Percentiles rank a stretch among this genome's conserved stretches.
Evolutionary conservation across 768 basidiomycete species (phyloP).

Genomic region (Boletus pseudo-olivaceus): DNA sequence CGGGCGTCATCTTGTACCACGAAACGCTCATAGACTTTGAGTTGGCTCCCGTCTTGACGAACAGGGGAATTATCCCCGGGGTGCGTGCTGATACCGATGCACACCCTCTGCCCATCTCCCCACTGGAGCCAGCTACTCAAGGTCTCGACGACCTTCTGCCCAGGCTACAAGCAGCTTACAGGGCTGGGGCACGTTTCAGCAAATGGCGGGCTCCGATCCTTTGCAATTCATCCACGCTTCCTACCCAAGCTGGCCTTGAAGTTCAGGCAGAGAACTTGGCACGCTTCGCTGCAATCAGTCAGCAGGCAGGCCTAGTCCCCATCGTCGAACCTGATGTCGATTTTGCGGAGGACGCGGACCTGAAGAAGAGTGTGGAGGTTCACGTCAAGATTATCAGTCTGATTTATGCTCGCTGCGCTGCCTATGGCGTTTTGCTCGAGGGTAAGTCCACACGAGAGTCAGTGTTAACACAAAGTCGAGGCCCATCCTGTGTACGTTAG

Average conservation of each 20-base stretch:
- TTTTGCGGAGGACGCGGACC: slow-evolving; percentile 45
- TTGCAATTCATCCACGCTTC: slow-evolving; percentile 40
- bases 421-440: slow-evolving; percentile 48
- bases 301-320: slow-evolving; percentile 49
- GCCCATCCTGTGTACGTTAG: slow-evolving; percentile 22
- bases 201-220: slow-evolving; percentile 51
- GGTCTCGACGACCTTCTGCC: slow-evolving; percentile 47
- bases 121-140: slow-evolving; percentile 45
- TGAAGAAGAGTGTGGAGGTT: slow-evolving; percentile 43
- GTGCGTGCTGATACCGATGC: slow-evolving; percentile 51
- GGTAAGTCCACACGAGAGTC: slow-evolving; percentile 27
- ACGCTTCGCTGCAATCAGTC: slow-evolving; percentile 48
- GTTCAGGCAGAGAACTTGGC: slow-evolving; percentile 46
- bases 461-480: background rate
- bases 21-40: slow-evolving; percentile 50
- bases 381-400: slow-evolving; percentile 43
- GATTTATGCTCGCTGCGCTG: slow-evolving; percentile 44
- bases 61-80: slow-evolving; percentile 46
- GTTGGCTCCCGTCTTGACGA: slow-evolving; percentile 41
- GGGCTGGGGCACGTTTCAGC: slow-evolving; percentile 46
- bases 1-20: slow-evolving; percentile 49
- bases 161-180: slow-evolving; percentile 40
- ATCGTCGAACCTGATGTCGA: slow-evolving; percentile 54
- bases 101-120: slow-evolving; percentile 42
- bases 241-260: slow-evolving; percentile 41